These are phyloP conservation scores for Venturia pyrina DNA, from an alignment of 2,329 filamentous ascomycete genomes.

Conservation along the genomic window DNA sequence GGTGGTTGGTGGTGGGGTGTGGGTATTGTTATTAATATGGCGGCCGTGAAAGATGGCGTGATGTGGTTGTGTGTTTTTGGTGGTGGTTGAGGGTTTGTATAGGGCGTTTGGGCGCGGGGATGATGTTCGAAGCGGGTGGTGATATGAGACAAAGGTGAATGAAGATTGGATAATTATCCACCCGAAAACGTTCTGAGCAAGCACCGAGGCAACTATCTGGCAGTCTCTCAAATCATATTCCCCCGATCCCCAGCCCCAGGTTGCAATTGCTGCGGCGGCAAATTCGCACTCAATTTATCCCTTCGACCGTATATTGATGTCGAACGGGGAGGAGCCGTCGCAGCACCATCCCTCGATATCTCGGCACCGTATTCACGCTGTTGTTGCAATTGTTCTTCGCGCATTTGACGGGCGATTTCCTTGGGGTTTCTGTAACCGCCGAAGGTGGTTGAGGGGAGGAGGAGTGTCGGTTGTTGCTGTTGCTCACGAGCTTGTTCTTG, in stretches of 20 bases:
- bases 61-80: not conserved
- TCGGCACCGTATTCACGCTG: not conserved
- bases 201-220: too few species aligned
- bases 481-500: slow-evolving; percentile 16
- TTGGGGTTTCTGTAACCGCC: slow-evolving; percentile 9
- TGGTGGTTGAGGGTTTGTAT: not conserved
- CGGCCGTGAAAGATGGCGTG: not conserved
- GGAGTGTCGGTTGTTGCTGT: not conserved
- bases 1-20: not conserved
- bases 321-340: slow-evolving; percentile 4
- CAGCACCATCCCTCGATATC: not conserved
- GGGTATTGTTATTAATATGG: not conserved
- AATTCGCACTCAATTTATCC: slow-evolving; percentile 28
- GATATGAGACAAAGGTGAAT: too few species aligned
- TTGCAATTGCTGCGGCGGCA: slow-evolving; percentile 30
- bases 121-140: too few species aligned
- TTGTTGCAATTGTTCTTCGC: slow-evolving; percentile 2
- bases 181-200: too few species aligned
- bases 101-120: not conserved
- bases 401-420: slow-evolving; percentile 11
- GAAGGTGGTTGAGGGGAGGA: slow-evolving; percentile 10
- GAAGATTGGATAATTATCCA: too few species aligned
- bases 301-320: not conserved
- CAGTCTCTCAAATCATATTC: not conserved
- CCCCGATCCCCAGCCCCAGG: not conserved